Evolutionary conservation across 2,329 filamentous ascomycete species (phyloP), one percentile per base, ranked within the genome.

Genomic region (Periconia sp.): DNA sequence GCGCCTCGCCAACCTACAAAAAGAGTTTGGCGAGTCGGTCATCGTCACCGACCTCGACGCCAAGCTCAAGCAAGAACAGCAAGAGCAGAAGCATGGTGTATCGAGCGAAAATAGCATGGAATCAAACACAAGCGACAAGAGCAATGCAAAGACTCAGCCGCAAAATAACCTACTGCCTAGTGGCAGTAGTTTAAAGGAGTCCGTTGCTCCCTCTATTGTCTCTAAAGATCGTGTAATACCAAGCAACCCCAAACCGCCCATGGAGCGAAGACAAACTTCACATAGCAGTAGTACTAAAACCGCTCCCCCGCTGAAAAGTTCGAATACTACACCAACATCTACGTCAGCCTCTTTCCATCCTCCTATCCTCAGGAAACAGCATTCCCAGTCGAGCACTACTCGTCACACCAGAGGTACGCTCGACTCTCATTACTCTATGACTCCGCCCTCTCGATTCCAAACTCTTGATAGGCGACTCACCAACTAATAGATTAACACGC

Each of bases 1-100:
- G 11, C 44, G 58, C 10, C 44, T 65, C 12, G 54, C 54, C 13
- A 61, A 56, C 21, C 33, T 61, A 11, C 57, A 65, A 19, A 56
- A 54, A 35, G 61, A 65, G 30, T 61, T 65, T 38, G 59, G 54
- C 5, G 47, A 55, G 18, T 48, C 48, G 0, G 32, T 36, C 6
- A 40, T 59, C 23, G 42, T 61, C 16, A 59, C 56, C 1, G 54
- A 61, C 23, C 39, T 59, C 2, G 56, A 60, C 33, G 50, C 48
- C 10, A 57, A 54, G 36, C 40, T 49, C 28, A 46, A 34, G 15
- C 23, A 32, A 4, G 36, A 44, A 15, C n/a, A n/a, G n/a, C n/a
- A n/a, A n/a, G n/a, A n/a, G n/a, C n/a, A n/a, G 16, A 32, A 43
- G 18, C 36, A 15, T 11, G 3, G 21, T 12, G 16, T 31, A 15